Conservation (phyloP, 495 filamentous ascomycete genomes). For the Talaromyces adpressus region DNA sequence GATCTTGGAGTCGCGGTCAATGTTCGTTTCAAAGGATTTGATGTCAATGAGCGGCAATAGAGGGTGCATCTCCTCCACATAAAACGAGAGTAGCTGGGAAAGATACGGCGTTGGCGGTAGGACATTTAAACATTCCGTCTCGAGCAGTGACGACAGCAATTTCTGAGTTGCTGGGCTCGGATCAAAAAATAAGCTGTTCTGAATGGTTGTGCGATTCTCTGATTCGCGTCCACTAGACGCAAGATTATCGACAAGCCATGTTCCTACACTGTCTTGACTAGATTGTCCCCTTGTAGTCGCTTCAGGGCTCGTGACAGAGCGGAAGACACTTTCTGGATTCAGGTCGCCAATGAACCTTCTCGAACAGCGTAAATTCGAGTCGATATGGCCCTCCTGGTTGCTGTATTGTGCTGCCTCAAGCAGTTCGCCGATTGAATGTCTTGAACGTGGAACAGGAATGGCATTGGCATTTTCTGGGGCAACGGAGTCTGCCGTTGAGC, state of each 20-base stretch:
- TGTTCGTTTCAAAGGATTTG: background rate
- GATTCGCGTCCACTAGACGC: background rate
- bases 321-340: slow-evolving; percentile 1
- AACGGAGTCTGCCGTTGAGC: background rate
- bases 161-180: background rate
- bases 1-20: background rate
- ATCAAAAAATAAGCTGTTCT: background rate
- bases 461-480: background rate
- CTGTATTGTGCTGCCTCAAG: background rate
- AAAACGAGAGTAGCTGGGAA: background rate
- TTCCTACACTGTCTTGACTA: slow-evolving; percentile 1
- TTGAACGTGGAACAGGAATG: background rate
- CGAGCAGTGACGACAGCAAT: background rate
- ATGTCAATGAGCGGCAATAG: background rate
- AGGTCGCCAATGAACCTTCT: background rate
- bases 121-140: background rate
- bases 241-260: background rate
- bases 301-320: background rate
- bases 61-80: slow-evolving; percentile 2
- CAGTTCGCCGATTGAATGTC: background rate
- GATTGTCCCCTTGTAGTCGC: background rate
- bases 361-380: background rate
- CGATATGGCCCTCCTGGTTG: background rate
- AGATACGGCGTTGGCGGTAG: background rate
- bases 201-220: background rate